Evolutionary conservation across 306 rosid genomes (phyloP).

Genomic region (Oxytropis ochrocephala): DNA sequence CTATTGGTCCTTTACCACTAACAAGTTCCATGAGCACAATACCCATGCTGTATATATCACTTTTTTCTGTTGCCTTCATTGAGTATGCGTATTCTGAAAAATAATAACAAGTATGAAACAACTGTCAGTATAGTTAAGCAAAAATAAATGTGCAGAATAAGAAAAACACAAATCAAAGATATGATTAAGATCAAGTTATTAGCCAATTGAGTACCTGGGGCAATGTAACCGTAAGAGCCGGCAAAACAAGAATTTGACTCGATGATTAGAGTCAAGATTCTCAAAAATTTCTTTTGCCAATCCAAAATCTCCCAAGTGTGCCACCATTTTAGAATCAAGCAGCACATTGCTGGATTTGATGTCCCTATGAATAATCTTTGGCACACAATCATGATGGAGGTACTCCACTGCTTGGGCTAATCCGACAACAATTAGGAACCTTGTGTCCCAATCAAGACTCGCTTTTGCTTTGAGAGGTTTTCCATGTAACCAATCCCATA

Average conservation of each 20-base stretch:
- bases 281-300: constrained; percentile 67
- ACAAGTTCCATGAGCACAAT: constrained; percentile 87
- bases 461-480: constrained; percentile 33
- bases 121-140: not conserved
- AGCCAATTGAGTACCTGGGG: constrained; percentile 96
- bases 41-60: constrained; percentile 93
- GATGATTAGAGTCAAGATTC: constrained; percentile 47
- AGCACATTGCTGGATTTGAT: constrained; percentile 77
- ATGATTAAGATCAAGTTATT: not conserved
- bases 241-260: constrained; percentile 80
- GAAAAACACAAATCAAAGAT: not conserved
- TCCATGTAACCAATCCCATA: constrained; percentile 88
- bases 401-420: constrained; percentile 81
- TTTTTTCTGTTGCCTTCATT: constrained; percentile 71
- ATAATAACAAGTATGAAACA: not conserved
- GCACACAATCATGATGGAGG: constrained; percentile 88
- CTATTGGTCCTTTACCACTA: constrained; percentile 78
- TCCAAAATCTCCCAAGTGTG: constrained; percentile 96
- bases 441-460: constrained; percentile 70
- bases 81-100: constrained; percentile 76
- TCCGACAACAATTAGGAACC: constrained; percentile 70
- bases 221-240: constrained; percentile 86
- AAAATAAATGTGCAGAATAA: not conserved
- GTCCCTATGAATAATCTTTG: constrained; percentile 86
- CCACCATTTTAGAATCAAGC: constrained; percentile 80